phyloP scores from a whole-genome alignment of 2,329 filamentous ascomycete genomes.

The Alternaria novae-zelandiae region DNA sequence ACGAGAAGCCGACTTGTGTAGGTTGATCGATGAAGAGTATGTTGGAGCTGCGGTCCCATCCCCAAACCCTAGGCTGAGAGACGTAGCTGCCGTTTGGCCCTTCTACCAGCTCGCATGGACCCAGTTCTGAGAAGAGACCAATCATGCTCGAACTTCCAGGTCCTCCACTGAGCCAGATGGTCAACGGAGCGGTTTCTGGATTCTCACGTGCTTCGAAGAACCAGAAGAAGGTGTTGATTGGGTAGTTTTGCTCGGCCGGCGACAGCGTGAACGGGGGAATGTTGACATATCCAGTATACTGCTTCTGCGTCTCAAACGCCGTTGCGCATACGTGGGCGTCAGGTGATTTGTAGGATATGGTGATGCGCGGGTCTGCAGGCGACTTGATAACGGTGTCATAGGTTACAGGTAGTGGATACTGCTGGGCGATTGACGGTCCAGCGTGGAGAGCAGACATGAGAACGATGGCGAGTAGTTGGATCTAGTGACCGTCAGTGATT shows the following conservation, averaged over 20 bases:
- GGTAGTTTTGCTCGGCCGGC: conserved; percentile 60
- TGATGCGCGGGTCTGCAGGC: conserved; percentile 67
- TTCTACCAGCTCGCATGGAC: conserved; percentile 55
- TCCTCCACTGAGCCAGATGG: conserved; percentile 70
- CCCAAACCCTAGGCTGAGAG: conserved; percentile 66
- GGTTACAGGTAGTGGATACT: conserved; percentile 48
- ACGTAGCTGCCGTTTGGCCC: conserved; percentile 56
- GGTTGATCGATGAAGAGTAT: conserved; percentile 69
- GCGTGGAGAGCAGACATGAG: conserved; percentile 16
- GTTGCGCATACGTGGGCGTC: conserved; percentile 68
- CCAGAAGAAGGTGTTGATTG: conserved; percentile 69
- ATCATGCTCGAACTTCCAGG: conserved; percentile 70
- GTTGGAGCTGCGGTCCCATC: conserved; percentile 68
- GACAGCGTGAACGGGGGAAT: conserved; percentile 60
- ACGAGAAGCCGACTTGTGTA: conserved; percentile 73
- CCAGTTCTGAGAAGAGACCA: conserved; percentile 67
- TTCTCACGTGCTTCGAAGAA: conserved; percentile 65
- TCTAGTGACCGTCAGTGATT: neutral
- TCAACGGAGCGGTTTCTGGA: conserved; percentile 59
- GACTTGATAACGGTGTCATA: conserved; percentile 64
- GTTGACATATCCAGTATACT: conserved; percentile 71
- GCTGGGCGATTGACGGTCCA: conserved; percentile 44
- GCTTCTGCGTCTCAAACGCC: conserved; percentile 68
- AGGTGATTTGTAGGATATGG: conserved; percentile 70
- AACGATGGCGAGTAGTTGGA: conserved; percentile 17